A percentile compares a stretch with the other conserved stretches of the same genome.
These are phyloP conservation scores for Juglanconis oblonga DNA, from an alignment of 2,329 filamentous ascomycete genomes.

Conservation along the genomic window DNA sequence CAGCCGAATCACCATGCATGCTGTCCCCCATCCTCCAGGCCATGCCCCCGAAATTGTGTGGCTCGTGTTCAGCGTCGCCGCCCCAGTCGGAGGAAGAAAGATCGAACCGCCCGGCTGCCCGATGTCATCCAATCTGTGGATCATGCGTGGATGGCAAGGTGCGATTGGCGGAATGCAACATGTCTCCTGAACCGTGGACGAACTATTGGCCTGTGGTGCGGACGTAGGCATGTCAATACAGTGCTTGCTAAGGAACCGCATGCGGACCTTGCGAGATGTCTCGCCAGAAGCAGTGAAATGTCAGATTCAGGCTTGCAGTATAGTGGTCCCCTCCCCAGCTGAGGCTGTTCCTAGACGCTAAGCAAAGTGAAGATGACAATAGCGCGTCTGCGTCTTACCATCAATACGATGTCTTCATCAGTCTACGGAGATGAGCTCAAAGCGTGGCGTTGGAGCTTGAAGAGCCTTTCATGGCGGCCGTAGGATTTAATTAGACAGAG, in stretches of 20 bases:
- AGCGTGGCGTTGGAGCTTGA: not conserved
- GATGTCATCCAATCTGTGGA: not conserved
- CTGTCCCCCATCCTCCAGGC: not conserved
- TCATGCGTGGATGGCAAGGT: too few relatives aligned
- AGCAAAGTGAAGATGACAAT: not conserved
- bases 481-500: not conserved
- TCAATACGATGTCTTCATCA: not conserved
- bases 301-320: conserved; percentile 2
- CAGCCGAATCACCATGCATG: too few relatives aligned
- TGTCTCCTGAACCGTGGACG: too few relatives aligned
- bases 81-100: not conserved
- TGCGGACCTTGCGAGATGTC: not conserved
- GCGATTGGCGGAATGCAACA: too few relatives aligned
- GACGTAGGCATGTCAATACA: not conserved
- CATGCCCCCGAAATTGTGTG: not conserved
- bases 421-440: not conserved
- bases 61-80: not conserved
- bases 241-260: not conserved
- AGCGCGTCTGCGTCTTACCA: not conserved
- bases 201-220: too few relatives aligned
- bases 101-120: not conserved
- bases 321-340: not conserved
- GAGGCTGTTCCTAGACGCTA: not conserved
- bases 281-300: not conserved
- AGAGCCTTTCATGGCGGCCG: not conserved